Evolutionary conservation across 768 basidiomycete genomes (phyloP).

Genomic region (Scleroderma citrinum): DNA sequence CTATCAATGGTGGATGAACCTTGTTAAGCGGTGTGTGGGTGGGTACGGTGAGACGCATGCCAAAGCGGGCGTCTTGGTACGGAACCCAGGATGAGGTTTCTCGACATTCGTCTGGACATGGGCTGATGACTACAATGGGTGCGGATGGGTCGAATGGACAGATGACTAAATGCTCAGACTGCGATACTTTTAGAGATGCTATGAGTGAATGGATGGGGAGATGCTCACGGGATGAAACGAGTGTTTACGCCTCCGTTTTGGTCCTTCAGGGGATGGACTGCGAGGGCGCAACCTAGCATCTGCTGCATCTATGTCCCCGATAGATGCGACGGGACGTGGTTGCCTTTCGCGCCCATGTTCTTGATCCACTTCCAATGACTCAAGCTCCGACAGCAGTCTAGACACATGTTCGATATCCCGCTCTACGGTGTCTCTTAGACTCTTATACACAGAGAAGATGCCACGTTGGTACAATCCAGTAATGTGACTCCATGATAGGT

Average conservation of each 20-base stretch:
- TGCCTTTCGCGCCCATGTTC: background rate
- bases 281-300: background rate
- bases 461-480: constrained; percentile 25
- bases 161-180: constrained; percentile 26
- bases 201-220: background rate
- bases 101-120: constrained; percentile 34
- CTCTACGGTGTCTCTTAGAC: constrained; percentile 29
- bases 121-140: constrained; percentile 49
- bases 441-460: constrained; percentile 30
- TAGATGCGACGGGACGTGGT: background rate
- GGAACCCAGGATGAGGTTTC: constrained; percentile 44
- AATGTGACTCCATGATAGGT: constrained; percentile 23
- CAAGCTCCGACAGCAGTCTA: constrained; percentile 38
- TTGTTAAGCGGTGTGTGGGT: constrained; percentile 41
- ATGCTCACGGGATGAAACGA: constrained; percentile 7
- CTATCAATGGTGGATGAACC: constrained; percentile 40
- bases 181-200: background rate
- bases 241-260: constrained; percentile 11
- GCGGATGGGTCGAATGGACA: constrained; percentile 30
- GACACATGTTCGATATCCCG: constrained; percentile 39
- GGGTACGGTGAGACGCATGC: constrained; percentile 45
- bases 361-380: constrained; percentile 14
- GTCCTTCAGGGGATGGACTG: constrained; percentile 1
- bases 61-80: constrained; percentile 50
- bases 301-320: background rate